Conservation (phyloP, 2,329 filamentous ascomycete species). For the Microdochium nivale region DNA sequence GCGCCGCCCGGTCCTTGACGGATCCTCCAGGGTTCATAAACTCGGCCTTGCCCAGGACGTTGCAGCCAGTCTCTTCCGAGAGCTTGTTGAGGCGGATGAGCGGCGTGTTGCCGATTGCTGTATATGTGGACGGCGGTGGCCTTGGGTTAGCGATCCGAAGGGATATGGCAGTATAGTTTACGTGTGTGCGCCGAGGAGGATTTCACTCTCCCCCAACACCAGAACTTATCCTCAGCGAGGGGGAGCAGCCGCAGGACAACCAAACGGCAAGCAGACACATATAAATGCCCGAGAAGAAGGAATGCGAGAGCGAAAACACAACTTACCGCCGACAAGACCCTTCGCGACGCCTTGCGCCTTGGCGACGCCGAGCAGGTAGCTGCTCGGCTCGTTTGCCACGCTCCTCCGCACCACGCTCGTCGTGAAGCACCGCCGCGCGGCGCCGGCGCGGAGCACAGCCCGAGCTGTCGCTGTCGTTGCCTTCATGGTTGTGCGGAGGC, state of each 20-base stretch:
- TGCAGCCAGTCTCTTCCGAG: constrained; percentile 86
- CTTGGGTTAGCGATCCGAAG: no score
- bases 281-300: no score
- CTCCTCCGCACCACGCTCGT: neutral
- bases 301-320: neutral
- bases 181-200: neutral
- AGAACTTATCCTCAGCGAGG: no score
- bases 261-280: no score
- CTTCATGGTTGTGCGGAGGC: neutral
- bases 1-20: constrained; percentile 91
- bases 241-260: no score
- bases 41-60: constrained; percentile 92
- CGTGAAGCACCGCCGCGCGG: neutral
- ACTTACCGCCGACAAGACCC: constrained; percentile 71
- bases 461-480: neutral
- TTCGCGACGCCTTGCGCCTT: constrained; percentile 71
- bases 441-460: neutral
- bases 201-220: no score
- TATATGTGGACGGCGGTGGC: no score
- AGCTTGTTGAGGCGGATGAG: constrained; percentile 83
- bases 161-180: neutral
- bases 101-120: constrained; percentile 95
- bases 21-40: constrained; percentile 98
- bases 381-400: constrained; percentile 29
- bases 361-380: constrained; percentile 64